phyloP scores from a whole-genome alignment of 805 yeast genomes.

The Ogataea methanolica region DNA sequence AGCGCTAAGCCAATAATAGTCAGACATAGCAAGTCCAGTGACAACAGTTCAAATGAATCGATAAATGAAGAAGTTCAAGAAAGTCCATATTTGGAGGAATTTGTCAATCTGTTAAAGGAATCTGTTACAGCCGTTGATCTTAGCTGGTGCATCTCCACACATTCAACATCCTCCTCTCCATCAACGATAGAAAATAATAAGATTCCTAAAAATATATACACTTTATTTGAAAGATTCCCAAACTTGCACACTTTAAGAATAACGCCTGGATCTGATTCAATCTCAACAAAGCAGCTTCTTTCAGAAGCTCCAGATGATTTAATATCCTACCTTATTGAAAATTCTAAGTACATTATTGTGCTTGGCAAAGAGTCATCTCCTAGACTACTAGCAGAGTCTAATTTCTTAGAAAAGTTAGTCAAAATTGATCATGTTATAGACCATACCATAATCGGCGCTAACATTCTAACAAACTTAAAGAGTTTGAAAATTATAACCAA shows the following conservation, averaged over 20 bases:
- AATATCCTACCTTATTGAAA: background rate
- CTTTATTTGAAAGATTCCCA: background rate
- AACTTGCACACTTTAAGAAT: background rate
- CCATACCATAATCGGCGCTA: no score
- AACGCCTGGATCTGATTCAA: background rate
- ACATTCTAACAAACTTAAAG: background rate
- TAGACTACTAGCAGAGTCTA: background rate
- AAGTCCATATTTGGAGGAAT: no score
- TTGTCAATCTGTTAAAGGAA: no score
- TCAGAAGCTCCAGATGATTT: background rate
- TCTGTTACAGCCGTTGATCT: no score
- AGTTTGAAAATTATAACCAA: background rate
- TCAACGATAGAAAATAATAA: no score
- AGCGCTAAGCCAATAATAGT: no score
- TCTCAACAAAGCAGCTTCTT: background rate
- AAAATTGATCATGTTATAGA: no score
- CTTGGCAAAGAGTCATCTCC: background rate
- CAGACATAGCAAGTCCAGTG: no score
- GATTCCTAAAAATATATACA: background rate
- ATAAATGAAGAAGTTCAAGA: no score
- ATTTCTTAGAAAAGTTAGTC: background rate
- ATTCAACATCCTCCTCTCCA: no score
- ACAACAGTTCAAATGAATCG: no score
- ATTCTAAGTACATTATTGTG: background rate
- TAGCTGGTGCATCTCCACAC: background rate